phyloP scores from a whole-genome alignment of 2,329 filamentous ascomycete species.

The Epichloe uncinata region DNA sequence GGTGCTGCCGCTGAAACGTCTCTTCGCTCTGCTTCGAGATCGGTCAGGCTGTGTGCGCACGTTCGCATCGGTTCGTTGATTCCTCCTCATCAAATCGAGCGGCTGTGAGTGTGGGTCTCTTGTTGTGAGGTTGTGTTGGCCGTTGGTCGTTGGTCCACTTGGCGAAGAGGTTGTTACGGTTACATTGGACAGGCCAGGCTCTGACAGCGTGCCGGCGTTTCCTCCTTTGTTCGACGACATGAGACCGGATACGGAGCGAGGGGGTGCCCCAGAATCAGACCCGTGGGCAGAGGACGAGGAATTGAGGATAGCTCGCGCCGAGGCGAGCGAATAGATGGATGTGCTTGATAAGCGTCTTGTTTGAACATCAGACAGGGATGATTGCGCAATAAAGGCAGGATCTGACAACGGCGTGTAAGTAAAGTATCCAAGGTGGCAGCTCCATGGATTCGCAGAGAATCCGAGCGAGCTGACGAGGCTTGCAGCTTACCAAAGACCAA shows the following conservation, averaged over 20 bases:
- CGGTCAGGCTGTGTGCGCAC: conserved; percentile 35
- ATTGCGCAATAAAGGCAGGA: conserved; percentile 29
- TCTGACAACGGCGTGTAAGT: conserved; percentile 32
- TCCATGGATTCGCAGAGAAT: conserved; percentile 32
- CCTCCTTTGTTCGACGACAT: conserved; percentile 32
- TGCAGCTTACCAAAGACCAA: conserved; percentile 23
- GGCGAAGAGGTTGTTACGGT: conserved; percentile 37
- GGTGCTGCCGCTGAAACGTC: conserved; percentile 71
- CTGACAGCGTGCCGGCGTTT: conserved; percentile 29
- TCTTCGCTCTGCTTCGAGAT: conserved; percentile 56
- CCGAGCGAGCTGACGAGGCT: conserved; percentile 32
- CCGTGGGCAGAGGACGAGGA: conserved; percentile 39
- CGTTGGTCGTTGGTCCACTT: conserved; percentile 22
- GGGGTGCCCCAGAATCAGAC: conserved; percentile 31
- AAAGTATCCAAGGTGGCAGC: conserved; percentile 13
- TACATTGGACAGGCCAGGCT: conserved; percentile 36
- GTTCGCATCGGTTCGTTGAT: conserved; percentile 22
- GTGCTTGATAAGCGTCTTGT: conserved; percentile 59
- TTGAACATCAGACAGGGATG: conserved; percentile 37
- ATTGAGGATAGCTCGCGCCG: conserved; percentile 36
- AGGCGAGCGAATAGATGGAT: conserved; percentile 58
- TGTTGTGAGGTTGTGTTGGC: conserved; percentile 32
- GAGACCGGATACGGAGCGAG: conserved; percentile 31
- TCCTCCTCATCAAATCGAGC: conserved; percentile 33
- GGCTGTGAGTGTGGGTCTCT: conserved; percentile 27